These are phyloP conservation scores for Cucurbita pepo DNA, from an alignment of 306 rosid species.

Conservation along the genomic window DNA sequence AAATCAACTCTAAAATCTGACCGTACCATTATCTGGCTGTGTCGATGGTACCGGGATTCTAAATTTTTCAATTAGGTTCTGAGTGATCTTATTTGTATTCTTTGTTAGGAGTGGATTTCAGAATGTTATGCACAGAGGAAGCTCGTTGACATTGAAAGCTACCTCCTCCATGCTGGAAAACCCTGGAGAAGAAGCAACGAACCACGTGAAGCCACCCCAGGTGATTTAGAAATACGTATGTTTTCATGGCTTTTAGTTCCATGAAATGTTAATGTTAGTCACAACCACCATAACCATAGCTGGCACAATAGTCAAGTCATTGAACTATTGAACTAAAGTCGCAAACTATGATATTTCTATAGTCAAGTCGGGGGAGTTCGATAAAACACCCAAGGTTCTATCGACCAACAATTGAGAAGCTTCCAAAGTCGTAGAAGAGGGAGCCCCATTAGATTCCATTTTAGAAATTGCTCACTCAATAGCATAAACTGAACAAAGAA, in stretches of 20 bases:
- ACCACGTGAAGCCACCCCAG: constrained; percentile 25
- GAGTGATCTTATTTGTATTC: neutral
- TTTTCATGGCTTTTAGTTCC: neutral
- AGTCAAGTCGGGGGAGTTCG: no score
- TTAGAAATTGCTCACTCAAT: neutral
- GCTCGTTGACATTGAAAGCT: constrained; percentile 69
- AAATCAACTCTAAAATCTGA: neutral
- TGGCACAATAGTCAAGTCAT: neutral
- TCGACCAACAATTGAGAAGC: no score
- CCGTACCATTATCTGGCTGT: neutral
- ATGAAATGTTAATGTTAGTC: neutral
- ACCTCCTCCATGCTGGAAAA: constrained; percentile 68
- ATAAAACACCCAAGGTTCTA: no score
- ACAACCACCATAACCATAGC: neutral
- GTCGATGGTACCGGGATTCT: neutral
- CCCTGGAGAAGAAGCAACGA: constrained; percentile 68
- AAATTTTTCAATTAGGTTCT: neutral
- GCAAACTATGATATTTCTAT: neutral
- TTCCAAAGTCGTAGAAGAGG: no score
- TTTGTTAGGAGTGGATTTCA: constrained; percentile 69
- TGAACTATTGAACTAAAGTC: neutral
- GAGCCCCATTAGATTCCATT: no score
- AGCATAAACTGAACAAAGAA: neutral
- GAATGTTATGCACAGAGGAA: constrained; percentile 60
- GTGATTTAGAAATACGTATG: constrained; percentile 18